These are phyloP conservation scores for Amanita rubescens DNA, from an alignment of 768 basidiomycete genomes.

Conservation along the genomic window DNA sequence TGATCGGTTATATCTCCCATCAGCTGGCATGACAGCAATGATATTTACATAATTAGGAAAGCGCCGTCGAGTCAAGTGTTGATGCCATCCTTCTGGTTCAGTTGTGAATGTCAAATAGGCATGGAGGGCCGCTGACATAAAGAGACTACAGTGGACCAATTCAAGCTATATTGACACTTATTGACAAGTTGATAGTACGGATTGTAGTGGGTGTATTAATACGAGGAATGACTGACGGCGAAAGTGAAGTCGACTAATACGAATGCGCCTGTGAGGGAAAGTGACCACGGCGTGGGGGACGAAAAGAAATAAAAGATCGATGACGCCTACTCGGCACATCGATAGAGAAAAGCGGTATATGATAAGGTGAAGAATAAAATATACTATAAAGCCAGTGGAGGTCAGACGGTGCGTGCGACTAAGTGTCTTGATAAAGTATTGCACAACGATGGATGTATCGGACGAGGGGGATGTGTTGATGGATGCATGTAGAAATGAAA, in stretches of 20 bases:
- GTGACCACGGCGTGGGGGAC: slow-evolving; percentile 9
- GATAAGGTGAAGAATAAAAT: slow-evolving; percentile 85
- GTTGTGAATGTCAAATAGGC: no score
- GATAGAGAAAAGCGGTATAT: slow-evolving; percentile 34
- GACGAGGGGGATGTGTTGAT: slow-evolving; percentile 47
- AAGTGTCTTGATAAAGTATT: slow-evolving; percentile 23
- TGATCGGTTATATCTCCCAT: no score
- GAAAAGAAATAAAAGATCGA: slow-evolving; percentile 28
- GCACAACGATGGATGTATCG: slow-evolving; percentile 42
- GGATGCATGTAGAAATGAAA: slow-evolving; percentile 29
- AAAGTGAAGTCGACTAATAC: slow-evolving; percentile 6
- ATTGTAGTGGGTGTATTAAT: slow-evolving; percentile 4
- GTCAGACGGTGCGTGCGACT: slow-evolving; percentile 22
- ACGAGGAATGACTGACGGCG: slow-evolving; percentile 14
- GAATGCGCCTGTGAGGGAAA: slow-evolving; percentile 9
- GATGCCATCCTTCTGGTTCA: no score
- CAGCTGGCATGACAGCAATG: no score
- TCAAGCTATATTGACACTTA: slow-evolving; percentile 3
- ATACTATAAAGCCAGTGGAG: slow-evolving; percentile 52
- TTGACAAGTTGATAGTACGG: slow-evolving; percentile 2
- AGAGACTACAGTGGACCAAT: neutral
- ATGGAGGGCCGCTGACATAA: no score
- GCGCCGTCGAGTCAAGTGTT: no score
- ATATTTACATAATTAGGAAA: no score
- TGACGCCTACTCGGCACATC: slow-evolving; percentile 25